Percentiles rank a stretch among this genome's conserved stretches.
These are phyloP conservation scores for Arxiozyma slooffiae DNA, from an alignment of 1,139 yeast species.

Conservation along the genomic window DNA sequence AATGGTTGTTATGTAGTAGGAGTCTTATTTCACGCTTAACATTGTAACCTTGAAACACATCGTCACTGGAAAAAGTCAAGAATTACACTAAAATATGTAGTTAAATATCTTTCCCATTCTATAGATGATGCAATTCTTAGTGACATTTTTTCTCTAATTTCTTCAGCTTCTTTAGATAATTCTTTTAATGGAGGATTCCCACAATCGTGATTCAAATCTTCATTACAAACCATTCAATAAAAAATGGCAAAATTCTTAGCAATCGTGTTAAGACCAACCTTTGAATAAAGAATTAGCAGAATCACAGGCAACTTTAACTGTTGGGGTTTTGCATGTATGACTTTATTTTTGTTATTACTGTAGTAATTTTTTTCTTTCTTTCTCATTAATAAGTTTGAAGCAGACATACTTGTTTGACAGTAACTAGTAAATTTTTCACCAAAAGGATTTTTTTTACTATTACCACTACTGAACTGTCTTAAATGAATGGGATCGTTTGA, in stretches of 20 bases:
- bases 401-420: background rate
- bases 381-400: constrained; percentile 8
- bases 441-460: background rate
- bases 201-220: constrained; percentile 70
- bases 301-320: constrained; percentile 55
- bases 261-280: constrained; percentile 84
- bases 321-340: constrained; percentile 32
- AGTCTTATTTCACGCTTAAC: constrained; percentile 65
- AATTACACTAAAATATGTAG: constrained; percentile 73
- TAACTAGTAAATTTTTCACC: background rate
- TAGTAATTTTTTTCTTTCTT: constrained; percentile 8
- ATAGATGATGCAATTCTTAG: constrained; percentile 79
- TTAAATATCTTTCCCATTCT: constrained; percentile 89
- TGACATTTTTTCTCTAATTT: constrained; percentile 61
- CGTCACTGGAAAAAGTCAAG: constrained; percentile 90
- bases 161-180: constrained; percentile 68
- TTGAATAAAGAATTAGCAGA: constrained; percentile 61
- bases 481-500: background rate
- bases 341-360: no score
- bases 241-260: constrained; percentile 81
- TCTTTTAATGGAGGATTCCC: constrained; percentile 44
- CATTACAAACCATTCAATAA: constrained; percentile 78
- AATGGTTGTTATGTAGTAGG: constrained; percentile 85
- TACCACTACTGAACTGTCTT: background rate
- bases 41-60: constrained; percentile 67